Percentiles rank a stretch among this genome's conserved stretches.
These are phyloP conservation scores for Przewalskia tangutica DNA, from an alignment of 257 asterid genomes.

Conservation along the genomic window DNA sequence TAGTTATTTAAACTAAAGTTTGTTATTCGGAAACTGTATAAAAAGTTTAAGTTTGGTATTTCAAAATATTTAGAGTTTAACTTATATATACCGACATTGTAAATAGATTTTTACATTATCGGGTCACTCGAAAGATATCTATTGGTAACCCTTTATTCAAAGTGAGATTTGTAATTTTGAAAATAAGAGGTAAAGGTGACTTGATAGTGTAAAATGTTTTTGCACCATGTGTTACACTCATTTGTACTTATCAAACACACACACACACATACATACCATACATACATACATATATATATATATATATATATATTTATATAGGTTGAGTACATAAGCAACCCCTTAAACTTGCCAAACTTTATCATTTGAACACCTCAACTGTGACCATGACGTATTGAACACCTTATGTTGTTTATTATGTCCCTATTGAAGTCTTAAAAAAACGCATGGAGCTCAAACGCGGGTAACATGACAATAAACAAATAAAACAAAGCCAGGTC, in stretches of 20 bases:
- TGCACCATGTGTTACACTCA: background rate
- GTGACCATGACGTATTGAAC: too few species aligned
- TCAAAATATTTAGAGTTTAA: background rate
- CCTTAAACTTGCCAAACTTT: slow-evolving; percentile 4
- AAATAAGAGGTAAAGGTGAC: background rate
- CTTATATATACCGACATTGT: background rate
- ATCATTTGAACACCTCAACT: too few species aligned
- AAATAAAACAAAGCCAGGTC: too few species aligned
- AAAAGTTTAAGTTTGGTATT: background rate
- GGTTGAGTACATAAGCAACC: too few species aligned
- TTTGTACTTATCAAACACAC: background rate
- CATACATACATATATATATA: too few species aligned
- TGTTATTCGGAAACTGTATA: background rate
- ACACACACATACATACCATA: too few species aligned
- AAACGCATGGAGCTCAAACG: too few species aligned
- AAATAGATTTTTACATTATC: background rate
- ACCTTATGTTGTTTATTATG: too few species aligned
- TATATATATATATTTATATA: too few species aligned
- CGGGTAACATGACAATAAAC: too few species aligned
- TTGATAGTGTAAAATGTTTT: background rate
- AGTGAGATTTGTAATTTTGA: background rate
- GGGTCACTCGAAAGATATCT: background rate
- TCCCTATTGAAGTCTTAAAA: too few species aligned
- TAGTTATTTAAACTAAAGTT: background rate
- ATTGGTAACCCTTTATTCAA: background rate